Conservation (phyloP, 2,329 filamentous ascomycete species). For the Colletotrichum sp. region DNA sequence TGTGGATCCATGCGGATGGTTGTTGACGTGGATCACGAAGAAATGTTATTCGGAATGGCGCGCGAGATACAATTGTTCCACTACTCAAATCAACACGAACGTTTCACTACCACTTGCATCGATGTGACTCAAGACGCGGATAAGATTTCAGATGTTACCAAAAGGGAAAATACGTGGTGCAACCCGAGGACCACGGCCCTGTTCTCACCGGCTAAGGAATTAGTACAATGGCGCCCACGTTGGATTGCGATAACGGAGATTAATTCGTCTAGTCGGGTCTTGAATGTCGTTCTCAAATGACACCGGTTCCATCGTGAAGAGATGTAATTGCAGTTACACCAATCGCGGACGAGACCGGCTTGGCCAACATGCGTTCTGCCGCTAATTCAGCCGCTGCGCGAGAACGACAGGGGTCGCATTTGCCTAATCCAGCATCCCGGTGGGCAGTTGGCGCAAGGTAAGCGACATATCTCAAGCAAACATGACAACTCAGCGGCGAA, state of each 20-base stretch:
- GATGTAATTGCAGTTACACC: not conserved
- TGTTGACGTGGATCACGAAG: too few species aligned
- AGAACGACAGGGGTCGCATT: not conserved
- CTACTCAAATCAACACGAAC: too few species aligned
- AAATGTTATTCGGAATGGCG: too few species aligned
- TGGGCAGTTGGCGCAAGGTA: accelerated
- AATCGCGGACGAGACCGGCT: not conserved
- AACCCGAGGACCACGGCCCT: too few species aligned
- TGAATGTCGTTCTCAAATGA: not conserved
- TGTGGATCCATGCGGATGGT: not conserved
- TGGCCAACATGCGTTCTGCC: not conserved
- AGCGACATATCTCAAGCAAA: not conserved
- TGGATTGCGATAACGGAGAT: not conserved
- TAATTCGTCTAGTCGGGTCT: not conserved
- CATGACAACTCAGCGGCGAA: not conserved
- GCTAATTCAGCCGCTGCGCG: not conserved
- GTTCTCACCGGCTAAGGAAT: too few species aligned
- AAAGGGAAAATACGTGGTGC: too few species aligned
- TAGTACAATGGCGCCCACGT: too few species aligned
- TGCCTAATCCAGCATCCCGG: not conserved
- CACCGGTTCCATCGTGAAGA: not conserved
- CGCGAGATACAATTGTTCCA: too few species aligned
- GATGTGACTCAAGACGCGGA: too few species aligned
- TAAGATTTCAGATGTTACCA: too few species aligned
- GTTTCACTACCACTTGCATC: too few species aligned